Base-by-base conservation (phyloP, 148 eudicot species). In the Tetragonia tetragonoides region DNA sequence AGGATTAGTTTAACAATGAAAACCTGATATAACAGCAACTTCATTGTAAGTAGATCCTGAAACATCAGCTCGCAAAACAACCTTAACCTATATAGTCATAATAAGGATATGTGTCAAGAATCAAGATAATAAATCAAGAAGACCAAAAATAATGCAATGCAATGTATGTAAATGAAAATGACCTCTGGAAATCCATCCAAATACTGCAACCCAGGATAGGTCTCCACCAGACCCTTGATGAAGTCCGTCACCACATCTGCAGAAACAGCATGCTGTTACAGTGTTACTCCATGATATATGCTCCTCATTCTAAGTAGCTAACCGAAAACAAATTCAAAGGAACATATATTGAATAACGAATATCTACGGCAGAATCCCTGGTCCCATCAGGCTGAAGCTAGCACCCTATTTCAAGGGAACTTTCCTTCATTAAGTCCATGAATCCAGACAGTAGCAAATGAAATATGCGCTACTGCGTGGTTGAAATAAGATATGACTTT, bases 181-280 rank as follows among this genome's bases (percentile, higher is more conserved):
- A 94, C 99, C 90, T 91, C 88, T n/a, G 99, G 99, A 77, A 95
- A 95, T 59, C 99, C 99, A 87, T 95, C 97, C 93, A 95, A 81
- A 73, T 91, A 95, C 84, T 92, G 99, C 89, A 95, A 84, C 46
- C 93, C 96, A 28, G 99, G 97, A 80, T 89, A 95, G 20, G 97
- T 95, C 85, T 95, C 99, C 63, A 91, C 97, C 73, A 95, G 82
- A 38, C 99, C 99, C 82, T 95, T 97, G 66, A 95, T 95, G 82
- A 92, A 91, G 81, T 95, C 99, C 9, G 94, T 92, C 85, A 95
- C 99, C 73, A 88, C 99, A 87, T 88, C 97, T 94, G 89, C 60
- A 74, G 77, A 20, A 74, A 79, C 80, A 47, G 67, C 44, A 56
- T 37, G 12, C 59, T 34, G 7, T n/a, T n/a, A n/a, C n/a, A n/a